Evolutionary conservation across 768 basidiomycete species (phyloP).

Genomic region (Boletus reticuloceps): DNA sequence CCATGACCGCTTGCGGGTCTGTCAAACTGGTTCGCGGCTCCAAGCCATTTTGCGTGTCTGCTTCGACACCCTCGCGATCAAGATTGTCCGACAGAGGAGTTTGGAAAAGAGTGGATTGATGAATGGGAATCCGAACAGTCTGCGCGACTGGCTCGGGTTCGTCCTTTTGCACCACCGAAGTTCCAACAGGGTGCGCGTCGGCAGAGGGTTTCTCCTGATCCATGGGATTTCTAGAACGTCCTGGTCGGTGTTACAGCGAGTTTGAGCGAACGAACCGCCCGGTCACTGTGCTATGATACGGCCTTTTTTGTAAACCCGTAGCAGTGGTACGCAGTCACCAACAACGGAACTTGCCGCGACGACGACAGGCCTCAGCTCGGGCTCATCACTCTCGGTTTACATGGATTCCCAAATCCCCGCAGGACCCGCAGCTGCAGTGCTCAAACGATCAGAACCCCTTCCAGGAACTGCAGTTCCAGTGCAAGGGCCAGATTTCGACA

Average conservation of each 20-base stretch:
- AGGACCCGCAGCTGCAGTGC: slow-evolving; percentile 69
- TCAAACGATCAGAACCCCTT: slow-evolving; percentile 73
- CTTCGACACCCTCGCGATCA: background rate
- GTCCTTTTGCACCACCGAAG: slow-evolving; percentile 3
- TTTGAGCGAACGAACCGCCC: background rate
- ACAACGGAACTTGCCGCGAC: slow-evolving; percentile 29
- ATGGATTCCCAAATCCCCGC: slow-evolving; percentile 41
- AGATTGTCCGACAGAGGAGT: background rate
- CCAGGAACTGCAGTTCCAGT: slow-evolving; percentile 66
- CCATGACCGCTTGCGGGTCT: slow-evolving; percentile 1
- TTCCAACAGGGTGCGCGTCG: slow-evolving; percentile 3
- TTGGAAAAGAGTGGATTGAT: slow-evolving; percentile 4
- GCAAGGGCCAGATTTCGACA: slow-evolving; percentile 84
- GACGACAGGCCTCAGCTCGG: background rate
- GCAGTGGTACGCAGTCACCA: background rate
- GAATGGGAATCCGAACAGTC: background rate
- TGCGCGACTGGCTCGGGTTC: slow-evolving; percentile 8
- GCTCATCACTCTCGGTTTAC: background rate
- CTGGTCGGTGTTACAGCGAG: background rate
- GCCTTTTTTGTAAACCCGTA: no score
- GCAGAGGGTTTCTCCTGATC: slow-evolving; percentile 9
- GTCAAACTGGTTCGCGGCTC: slow-evolving; percentile 1
- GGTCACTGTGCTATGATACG: no score
- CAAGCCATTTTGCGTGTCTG: background rate
- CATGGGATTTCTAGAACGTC: slow-evolving; percentile 12